Evolutionary conservation across 306 rosid genomes (phyloP), one percentile per base, ranked within the genome.

Genomic region (Benincasa hispida): DNA sequence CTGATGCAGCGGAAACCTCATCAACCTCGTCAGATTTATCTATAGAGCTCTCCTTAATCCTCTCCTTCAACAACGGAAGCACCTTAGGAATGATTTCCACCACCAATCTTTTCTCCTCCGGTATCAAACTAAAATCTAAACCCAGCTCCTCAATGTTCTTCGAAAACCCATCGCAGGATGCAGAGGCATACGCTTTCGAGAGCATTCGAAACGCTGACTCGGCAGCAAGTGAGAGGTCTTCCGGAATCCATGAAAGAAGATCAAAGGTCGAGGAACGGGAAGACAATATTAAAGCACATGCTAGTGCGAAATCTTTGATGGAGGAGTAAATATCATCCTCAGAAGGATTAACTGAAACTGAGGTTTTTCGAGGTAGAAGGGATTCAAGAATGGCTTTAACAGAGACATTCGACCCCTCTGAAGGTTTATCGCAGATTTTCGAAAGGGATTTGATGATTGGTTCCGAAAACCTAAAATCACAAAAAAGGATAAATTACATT

Each of bases 1-100:
- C 93, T 0, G 98, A 90, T 0, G 97, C 98, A 0, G 98, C 97
- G 6, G 96, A 84, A 55, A 92, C 76, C 79, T 90, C 97, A 19
- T 88, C 86, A 17, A 45, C 75, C 10, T 91, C 95, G 42, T 81
- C 87, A 13, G 88, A 83, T 59, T 83, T 87, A 86, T 94, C 89
- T 21, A 92, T 81, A 17, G 93, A 87, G 72, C 95, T 92, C 85
- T 90, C 95, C 75, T 87, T 86, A 66, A 91, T 90, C 7, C 83
- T 82, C 42, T 90, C 94, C 77, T 89, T 90, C 77, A 94, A 68
- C 78, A 82, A 60, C 2, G 87, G 95, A 13, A 90, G 68, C 62
- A 94, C 86, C 86, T 83, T 84, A 3, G 91, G 91, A 60, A 87
- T 48, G 87, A 94, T 78, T 58, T 91, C 96, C 80, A 87, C 76